Evolutionary conservation across 108 stramenopile species (phyloP), one percentile per base, ranked within the genome.

Genomic region (Pseudonitzschia delicatissima): DNA sequence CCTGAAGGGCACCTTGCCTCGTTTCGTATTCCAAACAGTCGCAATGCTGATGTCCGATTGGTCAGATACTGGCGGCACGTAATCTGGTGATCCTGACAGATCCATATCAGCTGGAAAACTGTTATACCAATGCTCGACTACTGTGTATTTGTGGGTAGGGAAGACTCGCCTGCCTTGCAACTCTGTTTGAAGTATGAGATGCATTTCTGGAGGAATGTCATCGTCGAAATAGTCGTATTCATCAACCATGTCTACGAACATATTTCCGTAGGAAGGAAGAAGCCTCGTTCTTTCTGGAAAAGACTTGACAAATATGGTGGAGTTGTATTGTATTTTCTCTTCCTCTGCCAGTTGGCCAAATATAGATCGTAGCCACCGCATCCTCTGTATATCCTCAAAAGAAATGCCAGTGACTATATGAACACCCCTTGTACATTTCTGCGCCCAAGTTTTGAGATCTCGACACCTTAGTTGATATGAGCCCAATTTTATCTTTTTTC

Each of bases 71-170:
- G 63, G 15, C 8, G 45, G 42, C 6, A 44, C 15, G 23, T 44
- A 27, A 9, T 34, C 27, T 33, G 65, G 50, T n/a, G n/a, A 7
- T 20, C 49, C 48, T 5, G 65, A 33, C 26, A 28, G n/a, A 11
- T 17, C 26, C 66, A 53, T 66, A 34, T 66, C 64, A 5, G 34
- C 45, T 5, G 66, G 66, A 53, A 37, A 66, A 20, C 66, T 66
- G 21, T 66, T 66, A 35, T 66, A 66, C 66, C 66, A 66, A 34
- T 66, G 66, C 51, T 66, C 66, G 9, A 66, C 66, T 3, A 53
- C 66, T 5, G 45, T 21, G 35, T 18, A 66, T 2, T 51, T 53
- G 18, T 47, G 36, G 34, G 7, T 39, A 20, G 23, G 17, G 21
- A 66, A 66, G 9, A 39, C 25, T 4, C 53, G 34, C 3, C 13